phyloP scores from a whole-genome alignment of 2,329 filamentous ascomycete genomes.

The Kalmusia sp. region DNA sequence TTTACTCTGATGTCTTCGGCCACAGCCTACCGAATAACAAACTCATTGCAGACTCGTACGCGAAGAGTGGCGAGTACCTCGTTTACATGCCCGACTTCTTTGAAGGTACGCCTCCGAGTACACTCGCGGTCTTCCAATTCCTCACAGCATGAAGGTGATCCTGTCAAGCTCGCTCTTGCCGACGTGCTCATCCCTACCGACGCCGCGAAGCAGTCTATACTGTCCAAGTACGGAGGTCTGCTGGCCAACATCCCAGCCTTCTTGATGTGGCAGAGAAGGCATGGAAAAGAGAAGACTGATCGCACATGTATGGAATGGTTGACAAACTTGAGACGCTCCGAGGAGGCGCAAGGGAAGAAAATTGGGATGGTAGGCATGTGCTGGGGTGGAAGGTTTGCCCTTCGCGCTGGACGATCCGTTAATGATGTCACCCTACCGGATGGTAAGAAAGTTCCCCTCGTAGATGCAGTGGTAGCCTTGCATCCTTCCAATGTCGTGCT shows the following conservation, averaged over 20 bases:
- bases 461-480: constrained; percentile 48
- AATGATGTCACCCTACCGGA: constrained; percentile 32
- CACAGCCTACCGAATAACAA: constrained; percentile 33
- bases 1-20: constrained; percentile 35
- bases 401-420: constrained; percentile 35
- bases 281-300: constrained; percentile 40
- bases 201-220: constrained; percentile 40
- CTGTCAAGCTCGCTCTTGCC: constrained; percentile 31
- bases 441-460: constrained; percentile 42
- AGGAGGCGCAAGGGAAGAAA: constrained; percentile 33
- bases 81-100: constrained; percentile 36
- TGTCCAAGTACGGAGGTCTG: constrained; percentile 49
- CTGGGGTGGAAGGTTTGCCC: constrained; percentile 45
- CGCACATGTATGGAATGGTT: constrained; percentile 47
- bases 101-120: constrained; percentile 13
- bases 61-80: constrained; percentile 25
- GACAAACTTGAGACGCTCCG: constrained; percentile 35
- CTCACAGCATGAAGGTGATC: constrained; percentile 19
- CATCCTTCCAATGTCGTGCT: constrained; percentile 47
- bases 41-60: constrained; percentile 33
- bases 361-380: constrained; percentile 43
- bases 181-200: constrained; percentile 48
- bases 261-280: constrained; percentile 38
- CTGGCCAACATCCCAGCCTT: constrained; percentile 35
- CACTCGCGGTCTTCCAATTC: neutral